Evolutionary conservation across 805 yeast species (phyloP).

Genomic region (Ogataea paradorogensis): DNA sequence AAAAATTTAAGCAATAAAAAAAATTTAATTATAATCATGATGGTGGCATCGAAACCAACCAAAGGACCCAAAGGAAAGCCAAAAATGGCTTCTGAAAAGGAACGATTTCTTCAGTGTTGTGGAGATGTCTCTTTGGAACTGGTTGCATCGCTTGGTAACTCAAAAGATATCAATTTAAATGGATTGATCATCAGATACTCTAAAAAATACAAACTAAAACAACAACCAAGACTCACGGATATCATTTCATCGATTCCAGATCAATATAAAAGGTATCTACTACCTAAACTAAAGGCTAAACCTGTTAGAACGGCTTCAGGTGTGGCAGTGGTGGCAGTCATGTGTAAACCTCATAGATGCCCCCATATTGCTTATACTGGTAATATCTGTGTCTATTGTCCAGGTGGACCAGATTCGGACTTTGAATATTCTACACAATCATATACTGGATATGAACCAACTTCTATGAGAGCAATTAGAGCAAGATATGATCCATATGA

Average conservation of each 20-base stretch:
- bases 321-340: conserved; percentile 97
- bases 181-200: conserved; percentile 84
- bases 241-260: conserved; percentile 94
- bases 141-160: conserved; percentile 68
- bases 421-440: conserved; percentile 98
- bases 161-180: conserved; percentile 82
- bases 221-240: conserved; percentile 93
- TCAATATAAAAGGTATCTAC: conserved; percentile 83
- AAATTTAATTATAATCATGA: conserved; percentile 18
- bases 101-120: conserved; percentile 87
- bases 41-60: conserved; percentile 23
- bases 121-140: conserved; percentile 87
- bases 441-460: conserved; percentile 97
- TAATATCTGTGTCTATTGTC: conserved; percentile 96
- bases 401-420: conserved; percentile 98
- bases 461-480: conserved; percentile 98
- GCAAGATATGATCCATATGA: conserved; percentile 98
- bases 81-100: conserved; percentile 85
- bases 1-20: conserved; percentile 9
- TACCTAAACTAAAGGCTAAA: conserved; percentile 95
- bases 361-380: conserved; percentile 99
- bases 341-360: conserved; percentile 99
- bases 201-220: conserved; percentile 84
- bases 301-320: conserved; percentile 99
- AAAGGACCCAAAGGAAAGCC: conserved; percentile 45